Base-by-base conservation (phyloP, 2,329 filamentous ascomycete genomes). In the Colletotrichum liriopes region DNA sequence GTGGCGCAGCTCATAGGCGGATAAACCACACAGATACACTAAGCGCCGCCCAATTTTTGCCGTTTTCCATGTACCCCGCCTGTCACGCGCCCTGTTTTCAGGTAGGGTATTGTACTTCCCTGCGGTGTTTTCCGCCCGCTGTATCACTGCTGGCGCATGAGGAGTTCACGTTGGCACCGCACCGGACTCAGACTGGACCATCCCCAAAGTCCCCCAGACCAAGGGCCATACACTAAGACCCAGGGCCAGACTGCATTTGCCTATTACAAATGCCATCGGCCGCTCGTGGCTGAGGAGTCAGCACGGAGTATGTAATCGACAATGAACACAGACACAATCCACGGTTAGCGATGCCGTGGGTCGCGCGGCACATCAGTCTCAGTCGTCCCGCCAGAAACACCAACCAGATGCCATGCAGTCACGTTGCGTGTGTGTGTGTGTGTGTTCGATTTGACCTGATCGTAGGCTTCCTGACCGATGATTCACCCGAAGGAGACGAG, bases 1-100 rank as follows among this genome's bases (percentile, higher is more conserved):
- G 68, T 71, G 68, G 63, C 55, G 56, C 35, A 51, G 47, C 63
- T 56, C 23, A 67, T 67, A 71, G 63, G 63, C 67, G 55, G 67
- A 67, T 71, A 61, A 60, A 49, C 37, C 47, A 54, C 16, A 18
- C 11, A 64, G 61, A 32, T 23, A 41, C 58, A 32, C 11, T n/a
- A 54, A 32, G 37, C 14, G 35, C 61, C 49, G 35, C 23, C 35
- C 23, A n/a, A 35, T 16, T 23, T 20, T 5, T 12, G 4, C 16
- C 18, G 23, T 41, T 41, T 29, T 16, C 20, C n/a, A 20, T n/a
- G 35, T 49, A 35, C 47, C 18, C 14, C n/a, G 47, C n/a, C 47
- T 41, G 47, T 54, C 45, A 20, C 47, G 49, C 35, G 9, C 18
- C 32, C n/a, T 18, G 43, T 37, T 39, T 20, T 26, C 26, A 59